A percentile compares a stretch with the other conserved stretches of the same genome.
phyloP scores from a whole-genome alignment of 2,329 filamentous ascomycete species.

The Penicillium sp. region DNA sequence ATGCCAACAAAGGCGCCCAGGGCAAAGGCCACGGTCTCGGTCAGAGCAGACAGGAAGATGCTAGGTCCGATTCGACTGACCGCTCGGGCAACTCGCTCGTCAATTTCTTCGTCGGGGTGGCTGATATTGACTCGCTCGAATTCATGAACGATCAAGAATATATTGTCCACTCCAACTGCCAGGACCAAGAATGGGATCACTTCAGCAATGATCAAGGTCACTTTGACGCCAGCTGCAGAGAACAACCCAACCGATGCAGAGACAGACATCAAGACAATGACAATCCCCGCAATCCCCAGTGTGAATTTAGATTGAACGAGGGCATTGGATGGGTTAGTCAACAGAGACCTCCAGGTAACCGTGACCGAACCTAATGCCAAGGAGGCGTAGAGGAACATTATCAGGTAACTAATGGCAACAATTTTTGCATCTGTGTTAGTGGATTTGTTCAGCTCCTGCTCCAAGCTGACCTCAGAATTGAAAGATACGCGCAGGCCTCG shows the following conservation, averaged over 20 bases:
- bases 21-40: constrained; percentile 90
- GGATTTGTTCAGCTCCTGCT: constrained; percentile 94
- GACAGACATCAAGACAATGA: constrained; percentile 97
- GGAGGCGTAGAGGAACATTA: constrained; percentile 98
- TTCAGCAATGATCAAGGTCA: constrained; percentile 95
- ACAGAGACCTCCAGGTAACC: constrained; percentile 70
- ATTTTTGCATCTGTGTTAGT: constrained; percentile 99
- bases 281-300: constrained; percentile 86
- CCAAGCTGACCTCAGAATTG: constrained; percentile 90
- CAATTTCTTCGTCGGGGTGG: constrained; percentile 83
- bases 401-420: constrained; percentile 90
- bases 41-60: constrained; percentile 90
- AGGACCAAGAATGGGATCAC: constrained; percentile 97
- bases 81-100: constrained; percentile 80
- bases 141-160: constrained; percentile 97
- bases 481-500: constrained; percentile 87
- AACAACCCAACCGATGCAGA: constrained; percentile 93
- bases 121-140: constrained; percentile 93
- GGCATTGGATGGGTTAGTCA: constrained; percentile 78
- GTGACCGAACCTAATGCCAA: constrained; percentile 87
- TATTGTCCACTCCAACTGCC: constrained; percentile 96
- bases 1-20: constrained; percentile 93
- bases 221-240: constrained; percentile 86
- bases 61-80: constrained; percentile 97
- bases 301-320: constrained; percentile 97